Base-by-base conservation (phyloP, 345 rosid species). In the Xanthoceras sorbifolium region DNA sequence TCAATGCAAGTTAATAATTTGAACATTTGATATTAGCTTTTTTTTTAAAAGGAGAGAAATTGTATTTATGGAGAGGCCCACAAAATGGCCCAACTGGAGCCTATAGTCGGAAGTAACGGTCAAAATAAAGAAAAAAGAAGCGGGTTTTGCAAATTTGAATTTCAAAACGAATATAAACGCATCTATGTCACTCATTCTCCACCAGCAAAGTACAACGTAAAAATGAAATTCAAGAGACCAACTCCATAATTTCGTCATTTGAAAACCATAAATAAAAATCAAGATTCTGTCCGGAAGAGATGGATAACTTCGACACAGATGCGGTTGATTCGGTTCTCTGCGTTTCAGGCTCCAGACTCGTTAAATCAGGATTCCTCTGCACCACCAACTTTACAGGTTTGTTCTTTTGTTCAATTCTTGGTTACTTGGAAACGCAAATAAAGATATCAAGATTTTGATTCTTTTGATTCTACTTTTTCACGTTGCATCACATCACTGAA, bases 361-460 rank as follows among this genome's bases (percentile, higher is more conserved):
- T 84, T 40, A 72, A 73, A 66, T 80, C 84, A 40, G 89, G 89
- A 71, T 82, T 84, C 66, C 6, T 68, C 1, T n/a, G n/a, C n/a
- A 71, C 38, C 64, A 23, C 80, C 9, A 61, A 55, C 54, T 71
- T 52, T n/a, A 62, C 78, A 76, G 86, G 87, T 84, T 71, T 36
- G 48, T 44, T 0, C 31, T 17, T 70, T 29, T 10, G 18, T 36
- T 72, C 26, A 25, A n/a, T 40, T 67, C 12, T 18, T 22, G 2
- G 3, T 71, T 18, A 12, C 18, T 65, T n/a, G 12, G 14, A 36
- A 59, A 57, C 14, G 50, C 5, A 3, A 44, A 44, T 8, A 26
- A 61, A 73, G 26, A 60, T 40, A 61, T 20, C 57, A 17, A 60
- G 34, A 60, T 61, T 34, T 61, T 61, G 57, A 42, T 23, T 48